Base-by-base conservation (phyloP, 164 flowering plant genomes). In the Annona squamosa region DNA sequence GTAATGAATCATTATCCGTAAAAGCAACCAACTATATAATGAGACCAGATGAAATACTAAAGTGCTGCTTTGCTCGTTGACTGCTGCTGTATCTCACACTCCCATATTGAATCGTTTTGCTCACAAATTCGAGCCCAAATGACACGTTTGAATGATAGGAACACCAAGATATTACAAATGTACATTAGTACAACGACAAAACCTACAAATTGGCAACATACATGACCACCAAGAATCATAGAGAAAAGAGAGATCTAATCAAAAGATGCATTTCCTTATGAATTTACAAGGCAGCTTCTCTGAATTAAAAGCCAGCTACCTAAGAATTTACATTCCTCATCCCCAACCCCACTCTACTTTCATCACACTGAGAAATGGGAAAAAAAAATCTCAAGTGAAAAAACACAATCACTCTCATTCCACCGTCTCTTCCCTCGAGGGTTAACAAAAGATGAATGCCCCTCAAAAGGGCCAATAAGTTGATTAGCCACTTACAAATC, bases 311-410 rank as follows among this genome's bases (percentile, higher is more conserved):
- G 80, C 82, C 78, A 74, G 83, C 83, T 74, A 77, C 88, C 84
- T 75, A 84, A 72, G 84, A 85, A 88, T 88, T 80, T 85, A 89
- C 93, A 89, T 78, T 81, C 80, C 80, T 78, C 74, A 78, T 71
- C 81, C 78, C 75, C 82, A 75, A 75, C 72, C 77, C 85, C 77
- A 75, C 81, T 75, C 77, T 69, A 72, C 69, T 67, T 69, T 75
- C 80, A 76, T 78, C 78, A 73, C 75, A 76, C 76, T 69, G 73
- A 83, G 67, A 67, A 66, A 73, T 77, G 78, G 69, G 71, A 72
- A 75, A 76, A 72, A 65, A 63, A 70, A 68, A 57, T 70, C 48
- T 63, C 59, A 64, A 62, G 41, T 69, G 66, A 46, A n/a, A 59
- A 69, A 73, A 72, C 73, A 75, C 83, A 79, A 75, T 78, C 82